Evolutionary conservation across 108 stramenopile genomes (phyloP), one percentile per base, ranked within the genome.

Genomic region (Discostella stelligeroides): DNA sequence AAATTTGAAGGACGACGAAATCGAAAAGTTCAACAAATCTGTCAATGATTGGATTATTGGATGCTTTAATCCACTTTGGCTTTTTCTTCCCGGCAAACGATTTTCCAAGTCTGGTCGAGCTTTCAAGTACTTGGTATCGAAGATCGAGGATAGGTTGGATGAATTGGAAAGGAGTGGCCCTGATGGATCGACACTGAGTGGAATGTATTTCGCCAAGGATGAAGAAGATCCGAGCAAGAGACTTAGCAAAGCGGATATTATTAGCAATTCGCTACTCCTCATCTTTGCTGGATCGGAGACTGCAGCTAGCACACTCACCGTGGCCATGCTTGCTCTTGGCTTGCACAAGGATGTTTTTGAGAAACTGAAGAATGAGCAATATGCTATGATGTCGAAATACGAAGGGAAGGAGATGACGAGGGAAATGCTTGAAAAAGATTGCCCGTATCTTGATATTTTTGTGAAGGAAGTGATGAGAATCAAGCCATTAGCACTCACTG

Each of bases 221-320:
- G 77, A 79, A 34, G 77, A 70, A n/a, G 63, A 81, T 39, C 41
- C 64, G 13, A 46, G 38, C 6, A 63, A 61, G 39, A 12, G 62
- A 23, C 62, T 85, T 1, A 63, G 48, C 40, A 45, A 63, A 0
- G 47, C 79, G 0, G 81, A 85, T 24, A 71, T 85, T 12, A 72
- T 85, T 27, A 70, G 79, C 46, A 85, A 85, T 53, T 66, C 82
- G 7, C 51, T 85, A 42, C 47, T 83, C 11, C 61, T 85, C 21
- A 81, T 85, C 46, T 63, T 83, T 39, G 85, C 82, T 1, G 82
- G 85, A 18, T 60, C 72, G 0, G 85, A 85, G 56, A 85, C 85
- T 0, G 66, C 85, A 1, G 85, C 85, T 0, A 55, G 59, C 39
- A 83, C 82, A 27, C 53, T 83, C 41, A 81, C 85, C 4, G 63